phyloP scores from a whole-genome alignment of 768 basidiomycete genomes.

The Mycena leptocephala region DNA sequence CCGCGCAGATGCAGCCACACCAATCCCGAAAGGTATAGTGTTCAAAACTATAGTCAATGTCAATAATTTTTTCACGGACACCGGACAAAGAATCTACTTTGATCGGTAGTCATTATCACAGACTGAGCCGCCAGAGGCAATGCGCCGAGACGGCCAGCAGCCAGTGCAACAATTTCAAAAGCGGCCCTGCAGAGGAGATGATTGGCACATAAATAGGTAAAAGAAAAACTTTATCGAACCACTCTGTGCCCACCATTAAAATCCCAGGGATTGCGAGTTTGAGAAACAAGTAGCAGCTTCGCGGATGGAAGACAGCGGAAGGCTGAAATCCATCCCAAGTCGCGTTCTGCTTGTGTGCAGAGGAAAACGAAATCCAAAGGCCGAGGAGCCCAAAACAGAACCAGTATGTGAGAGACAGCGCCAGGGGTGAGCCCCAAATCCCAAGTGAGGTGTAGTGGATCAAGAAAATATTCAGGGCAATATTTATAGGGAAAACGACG shows the following conservation, averaged over 20 bases:
- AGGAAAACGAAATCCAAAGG: conserved; percentile 65
- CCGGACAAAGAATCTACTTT: conserved; percentile 60
- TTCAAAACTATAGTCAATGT: conserved; percentile 66
- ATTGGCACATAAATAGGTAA: neutral
- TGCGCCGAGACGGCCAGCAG: conserved; percentile 80
- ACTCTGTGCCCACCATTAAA: conserved; percentile 87
- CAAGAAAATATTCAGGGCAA: conserved; percentile 71
- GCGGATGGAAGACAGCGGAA: conserved; percentile 59
- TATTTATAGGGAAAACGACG: conserved; percentile 77
- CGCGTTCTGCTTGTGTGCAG: conserved; percentile 67
- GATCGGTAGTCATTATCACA: conserved; percentile 87
- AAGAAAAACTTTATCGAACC: conserved; percentile 59
- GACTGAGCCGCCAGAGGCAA: conserved; percentile 82
- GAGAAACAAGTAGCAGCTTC: conserved; percentile 72
- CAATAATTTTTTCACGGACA: neutral
- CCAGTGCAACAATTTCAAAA: conserved; percentile 87
- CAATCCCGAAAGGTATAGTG: conserved; percentile 84
- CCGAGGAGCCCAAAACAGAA: conserved; percentile 73
- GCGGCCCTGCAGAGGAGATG: conserved; percentile 70
- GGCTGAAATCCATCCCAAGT: conserved; percentile 78
- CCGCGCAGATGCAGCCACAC: conserved; percentile 81
- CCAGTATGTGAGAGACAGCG: conserved; percentile 82
- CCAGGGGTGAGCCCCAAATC: conserved; percentile 77
- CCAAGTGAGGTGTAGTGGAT: conserved; percentile 77
- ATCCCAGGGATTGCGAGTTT: conserved; percentile 84